Percentiles rank a stretch among this genome's conserved stretches.
Evolutionary conservation across 495 filamentous ascomycete genomes (phyloP).

Genomic region (Penicillium argentinense): DNA sequence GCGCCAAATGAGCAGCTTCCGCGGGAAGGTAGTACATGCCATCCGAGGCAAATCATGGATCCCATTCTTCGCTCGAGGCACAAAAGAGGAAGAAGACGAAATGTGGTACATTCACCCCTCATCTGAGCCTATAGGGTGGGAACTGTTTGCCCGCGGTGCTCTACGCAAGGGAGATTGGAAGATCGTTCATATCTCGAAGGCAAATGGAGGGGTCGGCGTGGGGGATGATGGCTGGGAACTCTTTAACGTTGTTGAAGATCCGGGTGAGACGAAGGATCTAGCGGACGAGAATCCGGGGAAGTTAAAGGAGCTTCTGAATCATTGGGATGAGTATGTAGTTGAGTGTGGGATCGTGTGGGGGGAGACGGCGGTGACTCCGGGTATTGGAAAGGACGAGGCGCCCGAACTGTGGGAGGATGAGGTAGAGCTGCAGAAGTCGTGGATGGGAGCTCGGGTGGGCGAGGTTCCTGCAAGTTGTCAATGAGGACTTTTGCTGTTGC

Average conservation of each 20-base stretch:
- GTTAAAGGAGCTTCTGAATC: slow-evolving; percentile 32
- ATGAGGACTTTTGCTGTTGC: too few relatives aligned
- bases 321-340: slow-evolving; percentile 38
- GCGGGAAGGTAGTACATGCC: slow-evolving; percentile 10
- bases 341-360: slow-evolving; percentile 23
- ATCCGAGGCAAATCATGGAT: slow-evolving; percentile 18
- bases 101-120: slow-evolving; percentile 16
- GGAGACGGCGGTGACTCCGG: slow-evolving; percentile 10
- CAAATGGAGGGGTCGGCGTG: slow-evolving; percentile 5
- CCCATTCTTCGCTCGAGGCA: slow-evolving; percentile 4
- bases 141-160: slow-evolving; percentile 36
- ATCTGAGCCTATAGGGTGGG: slow-evolving; percentile 30
- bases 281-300: slow-evolving; percentile 23
- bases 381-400: slow-evolving; percentile 7
- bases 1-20: slow-evolving; percentile 13
- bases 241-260: slow-evolving; percentile 38
- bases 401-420: slow-evolving; percentile 19
- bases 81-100: slow-evolving; percentile 12
- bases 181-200: slow-evolving; percentile 20
- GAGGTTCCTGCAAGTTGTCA: too few relatives aligned
- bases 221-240: slow-evolving; percentile 27
- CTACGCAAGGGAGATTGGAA: slow-evolving; percentile 44
- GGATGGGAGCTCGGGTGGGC: slow-evolving; percentile 12
- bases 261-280: slow-evolving; percentile 40
- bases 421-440: slow-evolving; percentile 14